Percentiles rank a stretch among this genome's conserved stretches.
These are phyloP conservation scores for Ampelocalamus luodianensis DNA, from an alignment of 176 grass and related monocot species.

Conservation along the genomic window DNA sequence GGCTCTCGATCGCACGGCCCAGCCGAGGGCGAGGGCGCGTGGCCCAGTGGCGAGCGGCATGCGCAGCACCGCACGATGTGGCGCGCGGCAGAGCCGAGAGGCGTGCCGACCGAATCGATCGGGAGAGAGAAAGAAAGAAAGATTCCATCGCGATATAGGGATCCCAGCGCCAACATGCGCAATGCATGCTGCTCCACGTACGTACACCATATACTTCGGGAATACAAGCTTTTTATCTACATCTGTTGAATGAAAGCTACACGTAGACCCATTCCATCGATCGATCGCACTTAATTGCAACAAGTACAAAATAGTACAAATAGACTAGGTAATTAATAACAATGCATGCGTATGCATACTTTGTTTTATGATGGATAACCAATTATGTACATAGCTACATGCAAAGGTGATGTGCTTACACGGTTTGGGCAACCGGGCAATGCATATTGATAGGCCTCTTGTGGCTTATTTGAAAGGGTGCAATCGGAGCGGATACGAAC, in stretches of 20 bases:
- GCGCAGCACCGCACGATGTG: no score
- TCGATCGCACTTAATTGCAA: neutral
- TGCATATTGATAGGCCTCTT: no score
- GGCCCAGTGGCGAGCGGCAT: no score
- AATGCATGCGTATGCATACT: neutral
- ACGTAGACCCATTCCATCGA: neutral
- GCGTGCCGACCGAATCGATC: constrained; percentile 32
- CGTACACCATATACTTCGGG: neutral
- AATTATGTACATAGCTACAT: neutral
- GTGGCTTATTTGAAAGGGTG: no score
- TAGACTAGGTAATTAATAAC: neutral
- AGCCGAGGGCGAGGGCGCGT: no score
- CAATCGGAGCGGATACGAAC: no score
- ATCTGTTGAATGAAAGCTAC: constrained; percentile 27
- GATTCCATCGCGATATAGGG: constrained; percentile 30
- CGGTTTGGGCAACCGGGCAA: neutral
- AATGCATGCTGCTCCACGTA: constrained; percentile 31
- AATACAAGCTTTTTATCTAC: constrained; percentile 36
- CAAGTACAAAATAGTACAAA: neutral
- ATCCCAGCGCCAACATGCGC: neutral
- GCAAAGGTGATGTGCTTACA: neutral
- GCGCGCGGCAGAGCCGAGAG: no score
- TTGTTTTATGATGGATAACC: neutral
- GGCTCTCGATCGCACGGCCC: no score
- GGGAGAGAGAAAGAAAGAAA: constrained; percentile 18